Conservation (phyloP, 805 yeast genomes). For the Suhomyces pyralidae region DNA sequence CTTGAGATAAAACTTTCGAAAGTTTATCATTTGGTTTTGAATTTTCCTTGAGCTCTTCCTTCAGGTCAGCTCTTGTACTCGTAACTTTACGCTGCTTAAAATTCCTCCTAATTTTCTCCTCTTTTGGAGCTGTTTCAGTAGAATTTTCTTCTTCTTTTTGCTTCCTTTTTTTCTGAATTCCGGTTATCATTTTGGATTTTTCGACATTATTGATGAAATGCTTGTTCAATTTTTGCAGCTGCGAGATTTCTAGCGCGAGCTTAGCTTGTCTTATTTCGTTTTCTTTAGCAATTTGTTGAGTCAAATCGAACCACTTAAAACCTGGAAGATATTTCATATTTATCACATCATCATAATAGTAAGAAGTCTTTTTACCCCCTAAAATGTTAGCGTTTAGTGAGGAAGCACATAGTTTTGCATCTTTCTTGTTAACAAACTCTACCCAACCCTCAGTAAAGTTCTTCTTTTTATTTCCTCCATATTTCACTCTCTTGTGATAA, state of each 20-base stretch:
- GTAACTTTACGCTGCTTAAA: constrained; percentile 71
- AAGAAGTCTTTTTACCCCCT: constrained; percentile 90
- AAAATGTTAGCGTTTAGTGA: constrained; percentile 84
- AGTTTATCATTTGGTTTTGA: constrained; percentile 40
- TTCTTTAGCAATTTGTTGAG: constrained; percentile 89
- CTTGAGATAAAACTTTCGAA: constrained; percentile 49
- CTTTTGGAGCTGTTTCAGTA: constrained; percentile 24
- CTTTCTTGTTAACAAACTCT: constrained; percentile 77
- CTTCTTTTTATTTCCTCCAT: constrained; percentile 89
- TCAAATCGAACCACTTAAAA: constrained; percentile 93
- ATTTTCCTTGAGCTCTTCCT: constrained; percentile 40
- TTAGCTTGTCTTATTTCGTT: constrained; percentile 85
- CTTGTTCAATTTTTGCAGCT: constrained; percentile 83
- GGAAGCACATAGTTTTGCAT: constrained; percentile 83
- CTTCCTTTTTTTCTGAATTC: constrained; percentile 54
- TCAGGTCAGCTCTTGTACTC: constrained; percentile 65
- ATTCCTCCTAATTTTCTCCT: constrained; percentile 46
- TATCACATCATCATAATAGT: constrained; percentile 90
- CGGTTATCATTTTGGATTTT: constrained; percentile 73
- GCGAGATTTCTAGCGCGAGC: constrained; percentile 82
- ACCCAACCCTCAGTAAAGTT: constrained; percentile 96
- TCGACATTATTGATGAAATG: constrained; percentile 82
- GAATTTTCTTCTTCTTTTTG: constrained; percentile 15
- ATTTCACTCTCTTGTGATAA: constrained; percentile 65
- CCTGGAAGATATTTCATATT: constrained; percentile 86